These are phyloP conservation scores for Camellia japonica DNA, from an alignment of 148 eudicot genomes.

Conservation along the genomic window DNA sequence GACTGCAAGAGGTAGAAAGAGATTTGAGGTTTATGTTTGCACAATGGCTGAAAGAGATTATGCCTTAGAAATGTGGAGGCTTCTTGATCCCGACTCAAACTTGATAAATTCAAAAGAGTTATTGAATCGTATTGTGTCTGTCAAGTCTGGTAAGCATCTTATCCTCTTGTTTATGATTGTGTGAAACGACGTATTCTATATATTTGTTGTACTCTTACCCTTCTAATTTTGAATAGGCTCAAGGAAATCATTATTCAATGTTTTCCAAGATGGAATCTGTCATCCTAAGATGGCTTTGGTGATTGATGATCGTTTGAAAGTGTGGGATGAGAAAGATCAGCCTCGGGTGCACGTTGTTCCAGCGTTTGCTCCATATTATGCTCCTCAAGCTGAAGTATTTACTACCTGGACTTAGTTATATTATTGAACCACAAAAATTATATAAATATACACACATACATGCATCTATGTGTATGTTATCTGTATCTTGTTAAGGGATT, in stretches of 20 bases:
- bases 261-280: constrained; percentile 82
- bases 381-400: constrained; percentile 96
- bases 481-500: neutral
- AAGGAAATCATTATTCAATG: constrained; percentile 87
- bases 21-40: constrained; percentile 98
- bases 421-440: neutral
- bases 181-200: neutral
- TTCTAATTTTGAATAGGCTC: constrained; percentile 42
- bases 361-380: constrained; percentile 99
- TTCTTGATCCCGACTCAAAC: constrained; percentile 96
- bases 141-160: constrained; percentile 70
- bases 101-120: constrained; percentile 70
- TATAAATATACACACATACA: neutral
- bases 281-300: constrained; percentile 98
- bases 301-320: constrained; percentile 95
- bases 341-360: constrained; percentile 98
- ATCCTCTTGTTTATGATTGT: neutral
- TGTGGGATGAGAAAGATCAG: constrained; percentile 98
- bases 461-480: neutral
- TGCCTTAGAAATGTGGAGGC: constrained; percentile 99
- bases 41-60: constrained; percentile 99
- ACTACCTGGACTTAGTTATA: neutral
- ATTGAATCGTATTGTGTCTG: constrained; percentile 91
- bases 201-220: neutral
- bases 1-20: constrained; percentile 96